Evolutionary conservation across 345 rosid genomes (phyloP), one percentile per base, ranked within the genome.

Genomic region (Abelmoschus esculentus): DNA sequence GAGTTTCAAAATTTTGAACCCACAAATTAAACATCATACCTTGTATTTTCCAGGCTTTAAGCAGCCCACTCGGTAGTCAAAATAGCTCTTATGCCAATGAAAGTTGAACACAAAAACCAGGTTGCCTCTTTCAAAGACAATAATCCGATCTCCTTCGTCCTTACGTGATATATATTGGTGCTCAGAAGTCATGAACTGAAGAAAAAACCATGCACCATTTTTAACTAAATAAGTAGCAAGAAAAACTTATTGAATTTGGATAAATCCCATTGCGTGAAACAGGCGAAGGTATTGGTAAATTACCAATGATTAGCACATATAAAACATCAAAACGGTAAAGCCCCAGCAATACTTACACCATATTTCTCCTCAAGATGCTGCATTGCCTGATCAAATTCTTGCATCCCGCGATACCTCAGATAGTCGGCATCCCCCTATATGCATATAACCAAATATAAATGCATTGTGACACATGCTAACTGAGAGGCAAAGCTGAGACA

Each of bases 371-470:
- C 96, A 36, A 88, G 69, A 77, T 95, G 91, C 74, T 95, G 99
- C 97, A 95, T 95, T 46, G 93, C 96, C 73, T 46, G 85, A 83
- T 95, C 97, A 79, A 95, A 95, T 83, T 95, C 96, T 87, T 89
- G 96, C 86, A 95, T 70, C 69, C 99, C 96, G 28, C 4, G 85
- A 75, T 91, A 95, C 78, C 93, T 83, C 52, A 95, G 85, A 83
- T 79, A 95, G 0, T 83, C 78, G 18, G 99, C 96, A 79, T 95
- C 93, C 29, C 97, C 97, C 86, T 93, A 73, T 52, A 49, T 26
- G 69, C 26, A 71, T 46, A 61, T 60, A 68, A 66, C 58, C 70
- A 31, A 66, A 46, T 28, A 46, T 49, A 29, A 66, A 49, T 49
- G 26, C 31, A 26, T 5, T 19, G 42, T 5, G 52, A 47, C 32